Evolutionary conservation across 768 basidiomycete genomes (phyloP), one percentile per base, ranked within the genome.

Genomic region (Kwoniella sp.): DNA sequence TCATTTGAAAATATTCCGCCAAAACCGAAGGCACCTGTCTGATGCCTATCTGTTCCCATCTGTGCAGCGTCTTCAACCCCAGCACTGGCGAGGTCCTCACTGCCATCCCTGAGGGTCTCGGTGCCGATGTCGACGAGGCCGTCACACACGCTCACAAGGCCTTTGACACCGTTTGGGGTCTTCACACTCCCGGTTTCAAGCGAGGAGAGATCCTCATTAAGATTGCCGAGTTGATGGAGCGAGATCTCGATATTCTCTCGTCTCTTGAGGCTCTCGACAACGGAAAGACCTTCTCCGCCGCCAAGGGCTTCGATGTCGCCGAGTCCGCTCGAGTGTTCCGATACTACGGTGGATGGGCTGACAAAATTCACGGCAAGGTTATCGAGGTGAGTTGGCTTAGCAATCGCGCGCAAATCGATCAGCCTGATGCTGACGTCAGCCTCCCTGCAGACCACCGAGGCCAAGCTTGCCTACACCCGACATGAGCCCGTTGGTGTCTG

Each of bases 311-410:
- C 48, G 71, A 69, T 26, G 70, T 73, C 9, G 57, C 70, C 36
- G 71, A 78, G 51, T 54, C 68, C 26, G 72, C 71, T 13, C 58
- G 67, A 30, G 62, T 56, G n/a, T 74, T 76, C 65, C 67, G 82
- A 54, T 96, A 97, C 81, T 96, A 93, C 76, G 94, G 92, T 40
- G 94, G 94, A 24, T 94, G 90, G 90, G 91, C 91, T 40, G 94
- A 97, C 82, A 98, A 97, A 82, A 88, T 96, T 55, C 81, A 84
- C 25, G 95, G 96, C 22, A 87, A 94, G 85, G 89, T 88, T 67
- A 69, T 79, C 49, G 64, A 67, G 58, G 61, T 59, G 22, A 52
- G 60, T 49, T 30, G 21, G n/a, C n/a, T n/a, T n/a, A n/a, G n/a
- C n/a, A n/a, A n/a, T n/a, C n/a, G n/a, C n/a, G n/a, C n/a, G n/a